Conservation (phyloP, 352 stramenopile genomes). For the Phytophthora colocasiae region DNA sequence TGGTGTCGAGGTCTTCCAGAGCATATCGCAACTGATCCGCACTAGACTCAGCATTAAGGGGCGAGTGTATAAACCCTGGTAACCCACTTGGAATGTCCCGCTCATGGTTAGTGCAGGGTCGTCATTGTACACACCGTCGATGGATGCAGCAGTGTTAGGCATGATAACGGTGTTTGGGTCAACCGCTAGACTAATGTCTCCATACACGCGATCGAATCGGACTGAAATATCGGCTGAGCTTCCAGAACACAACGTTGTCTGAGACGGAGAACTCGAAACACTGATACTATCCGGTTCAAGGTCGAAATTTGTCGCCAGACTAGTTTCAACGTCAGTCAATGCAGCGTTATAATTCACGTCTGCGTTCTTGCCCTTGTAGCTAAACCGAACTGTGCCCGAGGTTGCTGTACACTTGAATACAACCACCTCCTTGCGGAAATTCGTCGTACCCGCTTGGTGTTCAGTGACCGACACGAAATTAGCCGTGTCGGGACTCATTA, state of each 20-base stretch:
- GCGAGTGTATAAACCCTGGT: constrained; percentile 63
- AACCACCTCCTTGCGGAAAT: constrained; percentile 71
- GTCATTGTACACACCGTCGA: constrained; percentile 69
- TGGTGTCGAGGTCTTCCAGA: constrained; percentile 64
- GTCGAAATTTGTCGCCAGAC: constrained; percentile 56
- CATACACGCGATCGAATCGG: constrained; percentile 71
- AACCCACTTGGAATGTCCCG: constrained; percentile 82
- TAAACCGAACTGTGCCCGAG: constrained; percentile 45
- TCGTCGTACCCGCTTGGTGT: constrained; percentile 47
- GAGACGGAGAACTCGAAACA: constrained; percentile 46
- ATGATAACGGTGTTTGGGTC: constrained; percentile 21
- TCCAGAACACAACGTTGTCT: constrained; percentile 48
- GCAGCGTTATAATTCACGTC: constrained; percentile 35
- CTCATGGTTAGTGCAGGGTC: constrained; percentile 62
- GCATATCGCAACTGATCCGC: constrained; percentile 69
- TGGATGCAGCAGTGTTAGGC: constrained; percentile 39
- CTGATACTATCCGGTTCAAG: constrained; percentile 66
- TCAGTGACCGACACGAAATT: constrained; percentile 37
- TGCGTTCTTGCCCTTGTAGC: constrained; percentile 17
- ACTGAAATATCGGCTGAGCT: constrained; percentile 49
- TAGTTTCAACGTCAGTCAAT: constrained; percentile 42
- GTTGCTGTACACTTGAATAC: constrained; percentile 62
- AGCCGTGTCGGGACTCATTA: constrained; percentile 36
- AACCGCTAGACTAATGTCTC: constrained; percentile 47
- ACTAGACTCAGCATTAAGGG: constrained; percentile 75